A percentile compares a stretch with the other conserved stretches of the same genome.
Conservation (phyloP, 768 basidiomycete species). For the Boletus huronensis region DNA sequence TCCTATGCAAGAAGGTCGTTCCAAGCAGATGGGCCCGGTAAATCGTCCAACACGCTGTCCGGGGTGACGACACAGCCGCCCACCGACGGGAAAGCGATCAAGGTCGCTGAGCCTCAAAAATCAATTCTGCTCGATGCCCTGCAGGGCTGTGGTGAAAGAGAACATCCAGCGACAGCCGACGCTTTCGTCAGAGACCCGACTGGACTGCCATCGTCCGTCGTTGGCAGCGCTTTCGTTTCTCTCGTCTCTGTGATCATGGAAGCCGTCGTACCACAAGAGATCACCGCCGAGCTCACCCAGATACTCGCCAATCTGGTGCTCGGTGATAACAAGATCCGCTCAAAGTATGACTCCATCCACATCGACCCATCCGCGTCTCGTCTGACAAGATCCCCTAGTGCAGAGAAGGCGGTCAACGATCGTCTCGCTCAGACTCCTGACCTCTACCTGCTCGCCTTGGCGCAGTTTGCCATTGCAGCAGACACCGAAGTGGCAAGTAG, state of each 20-base stretch:
- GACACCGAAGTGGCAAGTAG: constrained; percentile 74
- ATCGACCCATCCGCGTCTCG: neutral
- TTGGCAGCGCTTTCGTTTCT: neutral
- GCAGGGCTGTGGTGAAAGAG: neutral
- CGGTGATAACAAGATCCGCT: constrained; percentile 79
- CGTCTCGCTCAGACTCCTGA: constrained; percentile 74
- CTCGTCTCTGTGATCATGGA: constrained; percentile 22
- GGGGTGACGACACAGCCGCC: no score
- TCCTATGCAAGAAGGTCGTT: no score
- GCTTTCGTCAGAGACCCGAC: neutral
- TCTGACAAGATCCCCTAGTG: constrained; percentile 39
- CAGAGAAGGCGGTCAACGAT: constrained; percentile 80
- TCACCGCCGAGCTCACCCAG: constrained; percentile 73
- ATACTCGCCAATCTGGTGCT: constrained; percentile 81
- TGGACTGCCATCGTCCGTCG: neutral
- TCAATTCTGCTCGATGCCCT: neutral
- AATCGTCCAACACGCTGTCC: no score
- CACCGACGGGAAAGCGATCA: no score
- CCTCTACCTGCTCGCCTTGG: constrained; percentile 72
- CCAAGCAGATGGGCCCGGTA: no score
- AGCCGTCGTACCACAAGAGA: constrained; percentile 51
- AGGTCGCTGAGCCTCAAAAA: neutral
- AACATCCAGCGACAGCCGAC: neutral
- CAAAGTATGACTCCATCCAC: constrained; percentile 43
- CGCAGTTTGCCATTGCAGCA: constrained; percentile 73